Percentiles rank a stretch among this genome's conserved stretches.
Conservation (phyloP, 495 filamentous ascomycete species). For the Aspergillus cavernicola region DNA sequence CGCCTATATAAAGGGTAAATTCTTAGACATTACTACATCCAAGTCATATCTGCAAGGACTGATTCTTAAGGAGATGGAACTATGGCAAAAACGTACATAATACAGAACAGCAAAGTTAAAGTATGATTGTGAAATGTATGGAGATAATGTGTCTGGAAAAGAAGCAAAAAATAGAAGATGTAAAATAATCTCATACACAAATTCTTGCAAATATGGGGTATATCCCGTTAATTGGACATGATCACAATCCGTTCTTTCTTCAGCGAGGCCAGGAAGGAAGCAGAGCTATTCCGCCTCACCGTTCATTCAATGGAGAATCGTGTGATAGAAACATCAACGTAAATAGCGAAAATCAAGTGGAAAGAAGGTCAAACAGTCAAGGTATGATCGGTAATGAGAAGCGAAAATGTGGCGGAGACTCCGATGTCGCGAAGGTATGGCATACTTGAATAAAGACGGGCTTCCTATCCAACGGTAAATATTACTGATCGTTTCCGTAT, state of each 20-base stretch:
- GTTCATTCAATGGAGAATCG: conserved; percentile 2
- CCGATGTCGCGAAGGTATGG: neutral
- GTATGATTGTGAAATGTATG: too few relatives aligned
- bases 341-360: neutral
- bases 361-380: neutral
- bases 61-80: too few relatives aligned
- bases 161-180: too few relatives aligned
- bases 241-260: neutral
- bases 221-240: conserved; percentile 3
- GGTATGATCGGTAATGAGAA: neutral
- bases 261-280: neutral
- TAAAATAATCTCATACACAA: neutral
- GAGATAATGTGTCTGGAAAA: too few relatives aligned
- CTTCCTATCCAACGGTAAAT: too few relatives aligned
- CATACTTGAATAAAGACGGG: too few relatives aligned
- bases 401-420: neutral
- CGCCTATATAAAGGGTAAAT: too few relatives aligned
- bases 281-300: neutral
- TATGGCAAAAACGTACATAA: too few relatives aligned
- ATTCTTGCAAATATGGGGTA: neutral
- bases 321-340: neutral
- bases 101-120: too few relatives aligned
- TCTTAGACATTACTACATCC: too few relatives aligned
- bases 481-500: too few relatives aligned
- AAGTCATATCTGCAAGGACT: too few relatives aligned